Conservation (phyloP, 1,139 yeast species). For the Suhomyces kunorum region DNA sequence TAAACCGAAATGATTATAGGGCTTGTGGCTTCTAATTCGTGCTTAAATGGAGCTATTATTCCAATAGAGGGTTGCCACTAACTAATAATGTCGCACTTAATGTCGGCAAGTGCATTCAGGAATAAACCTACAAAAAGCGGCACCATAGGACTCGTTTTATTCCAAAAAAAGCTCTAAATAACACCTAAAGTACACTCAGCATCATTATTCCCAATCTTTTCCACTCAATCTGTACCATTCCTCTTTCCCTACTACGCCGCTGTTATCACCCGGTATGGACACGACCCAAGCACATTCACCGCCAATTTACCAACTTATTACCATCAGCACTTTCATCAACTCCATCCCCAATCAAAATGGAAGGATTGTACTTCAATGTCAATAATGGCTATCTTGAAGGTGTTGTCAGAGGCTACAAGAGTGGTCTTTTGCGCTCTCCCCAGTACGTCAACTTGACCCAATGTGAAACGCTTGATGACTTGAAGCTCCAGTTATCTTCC, state of each 20-base stretch:
- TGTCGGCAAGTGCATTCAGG: no score
- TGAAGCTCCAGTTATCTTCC: constrained; percentile 89
- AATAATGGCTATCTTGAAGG: constrained; percentile 93
- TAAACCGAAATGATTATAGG: no score
- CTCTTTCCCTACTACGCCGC: not conserved
- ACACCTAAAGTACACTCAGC: no score
- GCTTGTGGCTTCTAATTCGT: no score
- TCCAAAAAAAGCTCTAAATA: not conserved
- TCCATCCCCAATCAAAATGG: constrained; percentile 49
- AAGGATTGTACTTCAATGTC: constrained; percentile 82
- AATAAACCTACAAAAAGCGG: no score
- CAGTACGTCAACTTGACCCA: constrained; percentile 93
- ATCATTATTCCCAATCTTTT: not conserved
- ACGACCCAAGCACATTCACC: constrained; percentile 8
- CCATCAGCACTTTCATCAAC: constrained; percentile 2
- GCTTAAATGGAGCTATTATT: no score
- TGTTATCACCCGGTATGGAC: constrained; percentile 4
- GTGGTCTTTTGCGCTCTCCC: constrained; percentile 71
- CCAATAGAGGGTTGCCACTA: no score
- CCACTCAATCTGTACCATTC: not conserved
- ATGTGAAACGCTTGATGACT: constrained; percentile 91
- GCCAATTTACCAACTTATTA: constrained; percentile 7
- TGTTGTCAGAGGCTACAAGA: constrained; percentile 89
- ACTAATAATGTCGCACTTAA: no score
- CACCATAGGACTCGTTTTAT: no score